phyloP scores from a whole-genome alignment of 352 stramenopile genomes.

The Phytophthora lateralis region DNA sequence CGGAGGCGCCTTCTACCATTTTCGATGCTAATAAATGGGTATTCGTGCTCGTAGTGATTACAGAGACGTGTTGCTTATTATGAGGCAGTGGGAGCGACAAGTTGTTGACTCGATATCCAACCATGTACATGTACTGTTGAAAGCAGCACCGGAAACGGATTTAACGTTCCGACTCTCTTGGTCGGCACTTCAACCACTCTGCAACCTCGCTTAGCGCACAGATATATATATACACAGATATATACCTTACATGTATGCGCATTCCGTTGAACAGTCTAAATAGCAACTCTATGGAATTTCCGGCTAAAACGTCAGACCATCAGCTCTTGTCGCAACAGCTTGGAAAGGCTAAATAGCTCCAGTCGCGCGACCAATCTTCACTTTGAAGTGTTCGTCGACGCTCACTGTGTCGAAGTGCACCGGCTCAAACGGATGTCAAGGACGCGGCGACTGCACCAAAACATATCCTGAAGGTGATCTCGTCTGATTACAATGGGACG shows the following conservation, averaged over 20 bases:
- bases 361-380: conserved; percentile 1
- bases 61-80: not conserved
- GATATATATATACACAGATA: no score
- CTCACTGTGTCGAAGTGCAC: conserved; percentile 1
- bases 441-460: not conserved
- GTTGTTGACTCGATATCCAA: not conserved
- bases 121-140: no score
- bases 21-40: not conserved
- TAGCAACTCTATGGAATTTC: not conserved
- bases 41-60: not conserved
- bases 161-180: conserved; percentile 12
- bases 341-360: not conserved
- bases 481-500: not conserved
- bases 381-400: conserved; percentile 14
- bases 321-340: not conserved
- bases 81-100: no score
- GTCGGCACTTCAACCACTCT: not conserved
- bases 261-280: no score
- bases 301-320: not conserved
- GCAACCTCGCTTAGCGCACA: no score
- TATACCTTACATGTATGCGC: no score
- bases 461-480: conserved; percentile 3
- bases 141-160: conserved; percentile 4
- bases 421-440: conserved; percentile 4
- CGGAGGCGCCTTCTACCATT: not conserved